These are phyloP conservation scores for Pulveroboletus sp. DNA, from an alignment of 768 basidiomycete genomes.

Conservation along the genomic window DNA sequence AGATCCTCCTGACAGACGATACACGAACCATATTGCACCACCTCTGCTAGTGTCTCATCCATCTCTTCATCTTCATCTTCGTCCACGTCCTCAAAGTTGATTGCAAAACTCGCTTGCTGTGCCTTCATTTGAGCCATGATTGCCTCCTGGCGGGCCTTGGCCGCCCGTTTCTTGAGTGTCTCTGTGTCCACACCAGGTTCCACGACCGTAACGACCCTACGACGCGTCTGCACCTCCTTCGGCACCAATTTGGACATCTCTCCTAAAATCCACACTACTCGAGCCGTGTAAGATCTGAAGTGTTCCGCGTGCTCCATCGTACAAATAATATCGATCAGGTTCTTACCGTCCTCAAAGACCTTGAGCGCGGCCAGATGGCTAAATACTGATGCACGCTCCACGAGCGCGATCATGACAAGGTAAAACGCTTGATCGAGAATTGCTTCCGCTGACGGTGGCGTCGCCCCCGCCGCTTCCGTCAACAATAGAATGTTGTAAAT, in stretches of 20 bases:
- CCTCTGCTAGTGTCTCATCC: slow-evolving; percentile 41
- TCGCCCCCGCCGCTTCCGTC: slow-evolving; percentile 52
- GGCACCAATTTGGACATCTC: slow-evolving; percentile 54
- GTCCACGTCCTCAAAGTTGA: slow-evolving; percentile 72
- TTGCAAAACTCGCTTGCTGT: slow-evolving; percentile 82
- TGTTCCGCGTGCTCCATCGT: slow-evolving; percentile 72
- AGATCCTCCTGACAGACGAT: slow-evolving; percentile 98
- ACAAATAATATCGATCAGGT: slow-evolving; percentile 68
- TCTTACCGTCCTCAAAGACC: slow-evolving; percentile 54
- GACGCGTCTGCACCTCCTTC: slow-evolving; percentile 48
- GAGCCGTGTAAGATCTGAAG: slow-evolving; percentile 65
- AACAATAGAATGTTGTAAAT: slow-evolving; percentile 68
- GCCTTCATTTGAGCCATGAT: slow-evolving; percentile 96
- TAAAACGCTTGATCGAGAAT: slow-evolving; percentile 87
- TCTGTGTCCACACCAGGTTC: slow-evolving; percentile 45
- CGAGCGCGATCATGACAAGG: slow-evolving; percentile 77
- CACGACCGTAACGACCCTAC: slow-evolving; percentile 38
- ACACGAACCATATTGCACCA: slow-evolving; percentile 79
- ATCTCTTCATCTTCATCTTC: slow-evolving; percentile 56
- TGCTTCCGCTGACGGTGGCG: slow-evolving; percentile 79
- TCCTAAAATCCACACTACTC: slow-evolving; percentile 72
- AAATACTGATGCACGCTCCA: slow-evolving; percentile 64
- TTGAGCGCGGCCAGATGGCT: slow-evolving; percentile 51
- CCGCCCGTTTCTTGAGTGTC: slow-evolving; percentile 75
- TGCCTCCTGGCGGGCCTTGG: slow-evolving; percentile 85